Evolutionary conservation across 305 asterid genomes (phyloP).

Genomic region (Fraxinus angustifolia): DNA sequence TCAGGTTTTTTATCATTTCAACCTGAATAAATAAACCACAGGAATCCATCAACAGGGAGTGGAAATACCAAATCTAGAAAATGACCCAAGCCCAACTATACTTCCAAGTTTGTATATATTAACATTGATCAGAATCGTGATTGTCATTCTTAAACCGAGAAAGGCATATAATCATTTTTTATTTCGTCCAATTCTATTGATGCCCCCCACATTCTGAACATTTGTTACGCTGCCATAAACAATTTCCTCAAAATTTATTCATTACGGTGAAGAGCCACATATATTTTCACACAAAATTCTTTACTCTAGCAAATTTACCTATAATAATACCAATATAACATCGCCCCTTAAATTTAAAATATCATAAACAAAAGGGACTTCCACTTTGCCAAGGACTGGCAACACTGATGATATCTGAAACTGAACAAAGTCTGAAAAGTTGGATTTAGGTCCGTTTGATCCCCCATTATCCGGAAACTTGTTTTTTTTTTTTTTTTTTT

Average conservation of each 20-base stretch:
- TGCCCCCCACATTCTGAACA: neutral
- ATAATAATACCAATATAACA: neutral
- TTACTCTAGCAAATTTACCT: neutral
- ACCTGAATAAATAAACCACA: neutral
- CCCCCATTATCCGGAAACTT: neutral
- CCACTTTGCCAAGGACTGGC: neutral
- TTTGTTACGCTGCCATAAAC: neutral
- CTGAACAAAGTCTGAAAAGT: neutral
- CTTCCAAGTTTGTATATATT: neutral
- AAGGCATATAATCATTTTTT: neutral
- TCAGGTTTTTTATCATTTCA: conserved; percentile 4
- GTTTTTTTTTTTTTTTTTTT: no score
- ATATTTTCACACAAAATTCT: neutral
- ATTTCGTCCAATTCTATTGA: neutral
- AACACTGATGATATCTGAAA: neutral
- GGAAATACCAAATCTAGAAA: neutral
- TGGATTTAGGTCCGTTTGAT: neutral
- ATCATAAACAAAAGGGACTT: neutral
- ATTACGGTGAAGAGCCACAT: neutral
- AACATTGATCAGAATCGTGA: neutral
- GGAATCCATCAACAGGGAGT: neutral
- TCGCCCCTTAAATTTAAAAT: neutral
- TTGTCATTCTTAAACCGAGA: neutral
- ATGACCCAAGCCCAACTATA: neutral
- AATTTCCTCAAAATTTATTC: neutral